Base-by-base conservation (phyloP, 495 filamentous ascomycete species). In the Cladorrhinum samala region DNA sequence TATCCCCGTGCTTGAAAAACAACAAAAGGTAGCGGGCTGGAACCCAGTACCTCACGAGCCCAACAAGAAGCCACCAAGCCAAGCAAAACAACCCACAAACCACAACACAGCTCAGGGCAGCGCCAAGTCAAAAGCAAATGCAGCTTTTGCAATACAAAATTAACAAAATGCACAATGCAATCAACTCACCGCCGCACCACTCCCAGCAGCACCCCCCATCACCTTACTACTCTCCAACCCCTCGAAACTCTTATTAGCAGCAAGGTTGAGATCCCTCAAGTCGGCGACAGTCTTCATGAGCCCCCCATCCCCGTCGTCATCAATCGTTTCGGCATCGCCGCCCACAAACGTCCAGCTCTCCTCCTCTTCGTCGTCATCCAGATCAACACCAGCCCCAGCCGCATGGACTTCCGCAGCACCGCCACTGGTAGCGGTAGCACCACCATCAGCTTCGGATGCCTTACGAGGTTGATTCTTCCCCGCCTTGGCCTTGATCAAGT, bases 401-500 rank as follows among this genome's bases (percentile, higher is more conserved):
- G n/a, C n/a, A n/a, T n/a, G n/a, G n/a, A n/a, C n/a, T n/a, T n/a
- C n/a, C n/a, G n/a, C n/a, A n/a, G n/a, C n/a, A n/a, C n/a, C n/a
- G n/a, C n/a, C n/a, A n/a, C n/a, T n/a, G n/a, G n/a, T n/a, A n/a
- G n/a, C n/a, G n/a, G n/a, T n/a, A n/a, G n/a, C n/a, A n/a, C n/a
- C n/a, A n/a, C n/a, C n/a, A n/a, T n/a, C n/a, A n/a, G n/a, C n/a
- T n/a, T n/a, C 11, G 27, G 6, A 33, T 36, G 37, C 49, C 5
- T 46, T 80, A 78, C 58, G 85, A 78, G 43, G 78, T 71, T 57
- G 60, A 46, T 73, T 71, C 67, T 73, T 76, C 53, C 75, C 74
- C 25, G 67, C 49, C 52, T 76, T 75, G 44, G 72, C 64, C 66
- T 86, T 87, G 69, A 95, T 86, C 48, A 96, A 74, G 17, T 85